phyloP scores from a whole-genome alignment of 1,284 basidiomycete genomes.

The Ustanciosporium gigantosporum region DNA sequence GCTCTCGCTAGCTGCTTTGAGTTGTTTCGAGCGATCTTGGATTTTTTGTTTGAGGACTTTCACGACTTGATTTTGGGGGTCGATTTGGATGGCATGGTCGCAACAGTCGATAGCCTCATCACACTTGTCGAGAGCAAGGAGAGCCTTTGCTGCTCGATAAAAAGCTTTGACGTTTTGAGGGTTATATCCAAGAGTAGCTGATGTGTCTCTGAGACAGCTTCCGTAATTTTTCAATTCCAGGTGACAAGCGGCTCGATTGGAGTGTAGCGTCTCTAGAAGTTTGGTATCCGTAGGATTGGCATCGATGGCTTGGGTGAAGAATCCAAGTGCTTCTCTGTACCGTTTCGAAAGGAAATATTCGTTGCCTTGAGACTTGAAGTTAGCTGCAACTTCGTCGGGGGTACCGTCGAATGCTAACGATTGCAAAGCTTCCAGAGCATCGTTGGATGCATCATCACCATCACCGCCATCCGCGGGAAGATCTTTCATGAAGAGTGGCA shows the following conservation, averaged over 20 bases:
- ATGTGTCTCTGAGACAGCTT: slow-evolving; percentile 7
- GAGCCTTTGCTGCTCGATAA: slow-evolving; percentile 49
- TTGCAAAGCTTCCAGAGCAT: slow-evolving; percentile 77
- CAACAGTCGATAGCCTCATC: slow-evolving; percentile 48
- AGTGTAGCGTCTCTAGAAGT: slow-evolving; percentile 67
- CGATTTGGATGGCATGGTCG: slow-evolving; percentile 26
- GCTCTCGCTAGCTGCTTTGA: slow-evolving; percentile 66
- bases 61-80: slow-evolving; percentile 34
- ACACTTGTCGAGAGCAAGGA: slow-evolving; percentile 40
- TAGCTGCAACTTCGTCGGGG: slow-evolving; percentile 86
- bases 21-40: slow-evolving; percentile 46
- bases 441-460: slow-evolving; percentile 46
- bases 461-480: slow-evolving; percentile 66
- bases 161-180: slow-evolving; percentile 50
- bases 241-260: slow-evolving; percentile 88
- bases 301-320: slow-evolving; percentile 88
- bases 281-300: slow-evolving; percentile 72
- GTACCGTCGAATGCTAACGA: slow-evolving; percentile 85
- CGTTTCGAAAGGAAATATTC: slow-evolving; percentile 86
- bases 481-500: slow-evolving; percentile 89
- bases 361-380: slow-evolving; percentile 94
- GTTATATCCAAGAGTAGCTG: slow-evolving; percentile 19
- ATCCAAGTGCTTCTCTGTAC: slow-evolving; percentile 81
- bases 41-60: slow-evolving; percentile 32
- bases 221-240: slow-evolving; percentile 73